These are phyloP conservation scores for Priceomyces haplophilus DNA, from an alignment of 805 yeast species.

Conservation along the genomic window DNA sequence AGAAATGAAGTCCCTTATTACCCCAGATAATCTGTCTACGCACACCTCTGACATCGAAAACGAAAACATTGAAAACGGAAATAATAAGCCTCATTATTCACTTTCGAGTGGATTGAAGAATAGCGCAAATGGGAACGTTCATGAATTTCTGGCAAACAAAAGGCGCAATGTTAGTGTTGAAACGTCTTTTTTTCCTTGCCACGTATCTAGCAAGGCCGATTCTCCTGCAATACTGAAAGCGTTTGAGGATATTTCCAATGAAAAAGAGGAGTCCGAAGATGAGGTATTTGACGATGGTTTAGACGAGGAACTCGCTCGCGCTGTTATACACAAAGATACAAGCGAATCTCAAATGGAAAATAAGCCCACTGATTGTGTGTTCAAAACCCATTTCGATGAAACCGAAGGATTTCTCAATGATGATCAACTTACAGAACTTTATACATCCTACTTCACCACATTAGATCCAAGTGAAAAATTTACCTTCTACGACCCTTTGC, in stretches of 20 bases:
- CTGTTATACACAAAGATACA: not conserved
- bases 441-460: conserved; percentile 34
- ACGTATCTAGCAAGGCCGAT: not conserved
- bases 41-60: not conserved
- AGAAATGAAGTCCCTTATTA: not conserved
- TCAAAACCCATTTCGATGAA: conserved; percentile 4
- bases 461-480: conserved; percentile 16
- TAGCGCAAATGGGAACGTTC: not conserved
- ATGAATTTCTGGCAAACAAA: not conserved
- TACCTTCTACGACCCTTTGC: conserved; percentile 16
- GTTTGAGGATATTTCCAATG: not conserved
- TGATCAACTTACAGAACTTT: conserved; percentile 38
- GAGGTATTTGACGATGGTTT: conserved; percentile 23
- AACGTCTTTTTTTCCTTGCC: not conserved
- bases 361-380: not conserved
- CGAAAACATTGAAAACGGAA: not conserved
- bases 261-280: conserved; percentile 7
- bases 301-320: conserved; percentile 17
- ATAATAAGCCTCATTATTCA: not conserved
- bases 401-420: conserved; percentile 38
- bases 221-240: not conserved
- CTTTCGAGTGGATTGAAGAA: not conserved
- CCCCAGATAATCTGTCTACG: not conserved
- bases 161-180: not conserved
- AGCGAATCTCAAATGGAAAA: not conserved